Percentiles rank a stretch among this genome's conserved stretches.
phyloP scores from a whole-genome alignment of 345 rosid species.

The Citrus reticulata region DNA sequence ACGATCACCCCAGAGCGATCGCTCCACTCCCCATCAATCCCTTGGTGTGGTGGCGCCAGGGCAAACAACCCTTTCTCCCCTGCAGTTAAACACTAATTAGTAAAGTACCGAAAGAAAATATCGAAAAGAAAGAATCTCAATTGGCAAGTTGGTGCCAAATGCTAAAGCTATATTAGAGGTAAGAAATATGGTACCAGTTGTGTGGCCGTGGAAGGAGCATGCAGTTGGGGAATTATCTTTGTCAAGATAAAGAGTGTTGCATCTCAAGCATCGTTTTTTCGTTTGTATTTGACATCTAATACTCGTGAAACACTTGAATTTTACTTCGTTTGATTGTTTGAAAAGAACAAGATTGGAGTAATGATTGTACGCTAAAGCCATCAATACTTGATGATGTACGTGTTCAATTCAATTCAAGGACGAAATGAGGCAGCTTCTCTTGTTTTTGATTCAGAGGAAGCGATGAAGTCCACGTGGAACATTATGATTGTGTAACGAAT shows the following conservation, averaged over 20 bases:
- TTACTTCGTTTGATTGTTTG: not conserved
- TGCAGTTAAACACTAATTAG: not conserved
- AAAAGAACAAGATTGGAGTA: not conserved
- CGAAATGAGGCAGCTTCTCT: not conserved
- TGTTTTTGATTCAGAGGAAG: not conserved
- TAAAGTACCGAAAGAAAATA: no score
- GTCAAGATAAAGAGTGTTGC: conserved; percentile 40
- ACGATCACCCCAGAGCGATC: conserved; percentile 56
- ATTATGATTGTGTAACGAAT: no score
- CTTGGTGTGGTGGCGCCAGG: conserved; percentile 62
- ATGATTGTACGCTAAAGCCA: conserved; percentile 9
- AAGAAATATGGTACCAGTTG: conserved; percentile 31
- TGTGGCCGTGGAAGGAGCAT: conserved; percentile 62
- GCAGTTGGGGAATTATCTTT: conserved; percentile 45
- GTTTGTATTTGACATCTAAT: conserved; percentile 9
- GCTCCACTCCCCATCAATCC: conserved; percentile 62
- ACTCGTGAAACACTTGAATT: conserved; percentile 7
- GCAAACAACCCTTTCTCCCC: conserved; percentile 56
- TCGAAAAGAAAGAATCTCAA: no score
- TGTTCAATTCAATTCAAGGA: not conserved
- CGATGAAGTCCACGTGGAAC: not conserved
- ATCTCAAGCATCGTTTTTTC: conserved; percentile 53
- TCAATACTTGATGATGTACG: not conserved
- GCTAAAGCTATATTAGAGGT: no score
- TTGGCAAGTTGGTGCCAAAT: no score